A percentile compares a stretch with the other conserved stretches of the same genome.
phyloP scores from a whole-genome alignment of 2,329 filamentous ascomycete genomes.

The Karstenula rhodostoma region DNA sequence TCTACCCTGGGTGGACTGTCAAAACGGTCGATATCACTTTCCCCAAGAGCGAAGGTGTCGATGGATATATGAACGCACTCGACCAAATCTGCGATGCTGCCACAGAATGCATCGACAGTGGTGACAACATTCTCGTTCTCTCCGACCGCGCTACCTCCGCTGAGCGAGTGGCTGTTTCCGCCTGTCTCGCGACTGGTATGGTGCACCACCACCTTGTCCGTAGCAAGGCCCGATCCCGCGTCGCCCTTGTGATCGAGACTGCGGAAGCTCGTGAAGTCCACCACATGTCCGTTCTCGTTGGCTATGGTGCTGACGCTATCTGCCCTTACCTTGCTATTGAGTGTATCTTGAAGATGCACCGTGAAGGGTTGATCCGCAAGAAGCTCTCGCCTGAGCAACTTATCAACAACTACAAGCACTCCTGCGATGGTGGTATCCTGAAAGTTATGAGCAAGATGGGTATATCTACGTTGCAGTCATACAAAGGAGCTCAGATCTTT shows the following conservation, averaged over 20 bases:
- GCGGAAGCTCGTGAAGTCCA: conserved; percentile 96
- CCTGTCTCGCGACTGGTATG: conserved; percentile 88
- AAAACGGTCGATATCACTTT: conserved; percentile 94
- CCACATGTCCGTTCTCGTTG: conserved; percentile 97
- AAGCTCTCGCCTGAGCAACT: conserved; percentile 82
- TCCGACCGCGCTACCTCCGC: conserved; percentile 87
- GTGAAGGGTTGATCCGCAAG: conserved; percentile 91
- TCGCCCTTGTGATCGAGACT: conserved; percentile 87
- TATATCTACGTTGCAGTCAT: conserved; percentile 93
- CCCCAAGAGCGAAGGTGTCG: conserved; percentile 80
- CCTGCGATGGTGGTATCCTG: conserved; percentile 92
- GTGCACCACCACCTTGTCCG: conserved; percentile 94
- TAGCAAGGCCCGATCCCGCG: conserved; percentile 94
- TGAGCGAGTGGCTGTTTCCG: conserved; percentile 84
- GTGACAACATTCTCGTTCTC: conserved; percentile 85
- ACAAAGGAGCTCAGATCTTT: conserved; percentile 98
- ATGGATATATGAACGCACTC: conserved; percentile 85
- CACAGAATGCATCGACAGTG: conserved; percentile 81
- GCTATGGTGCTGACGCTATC: conserved; percentile 92
- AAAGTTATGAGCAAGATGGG: conserved; percentile 99
- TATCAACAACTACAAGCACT: conserved; percentile 96
- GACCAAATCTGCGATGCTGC: conserved; percentile 88
- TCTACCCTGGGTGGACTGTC: conserved; percentile 84
- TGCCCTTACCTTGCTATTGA: conserved; percentile 96
- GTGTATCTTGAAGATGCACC: conserved; percentile 95